Conservation (phyloP, 768 basidiomycete species). For the Suillus cothurnatus region DNA sequence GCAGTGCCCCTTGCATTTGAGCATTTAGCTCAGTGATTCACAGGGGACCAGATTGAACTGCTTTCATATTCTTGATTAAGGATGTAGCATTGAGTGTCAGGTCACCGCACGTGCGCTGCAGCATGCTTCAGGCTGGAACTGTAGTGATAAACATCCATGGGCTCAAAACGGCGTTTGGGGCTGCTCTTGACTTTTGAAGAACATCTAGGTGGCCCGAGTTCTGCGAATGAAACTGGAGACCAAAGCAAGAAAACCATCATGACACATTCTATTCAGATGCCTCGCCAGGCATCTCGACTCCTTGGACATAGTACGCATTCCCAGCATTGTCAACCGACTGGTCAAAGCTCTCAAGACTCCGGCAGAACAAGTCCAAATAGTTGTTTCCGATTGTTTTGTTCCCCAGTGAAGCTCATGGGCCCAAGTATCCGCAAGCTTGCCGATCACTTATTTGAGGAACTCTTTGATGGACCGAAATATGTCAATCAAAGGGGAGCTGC, state of each 20-base stretch:
- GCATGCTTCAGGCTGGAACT: constrained; percentile 86
- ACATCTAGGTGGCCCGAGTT: constrained; percentile 56
- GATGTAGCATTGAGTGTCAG: constrained; percentile 89
- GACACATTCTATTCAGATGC: constrained; percentile 90
- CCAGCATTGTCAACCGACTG: constrained; percentile 79
- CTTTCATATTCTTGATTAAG: constrained; percentile 89
- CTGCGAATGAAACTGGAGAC: constrained; percentile 75
- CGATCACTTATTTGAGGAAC: constrained; percentile 73
- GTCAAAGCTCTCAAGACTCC: constrained; percentile 92
- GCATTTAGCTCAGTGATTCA: constrained; percentile 65
- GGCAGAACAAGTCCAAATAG: constrained; percentile 93
- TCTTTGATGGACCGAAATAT: constrained; percentile 83
- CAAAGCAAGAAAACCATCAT: constrained; percentile 93
- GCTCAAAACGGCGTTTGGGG: constrained; percentile 65
- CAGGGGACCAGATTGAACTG: constrained; percentile 55
- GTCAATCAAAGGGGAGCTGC: constrained; percentile 95
- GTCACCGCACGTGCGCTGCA: constrained; percentile 74
- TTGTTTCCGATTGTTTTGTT: constrained; percentile 93
- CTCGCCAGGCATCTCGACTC: constrained; percentile 85
- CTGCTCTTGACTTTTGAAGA: constrained; percentile 84
- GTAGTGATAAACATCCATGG: constrained; percentile 83
- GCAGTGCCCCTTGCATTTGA: constrained; percentile 73
- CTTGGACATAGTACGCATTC: constrained; percentile 76
- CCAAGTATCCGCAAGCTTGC: constrained; percentile 53
- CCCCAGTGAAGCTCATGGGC: constrained; percentile 78